These are phyloP conservation scores for Fraxinus velutina DNA, from an alignment of 305 asterid species.

Conservation along the genomic window DNA sequence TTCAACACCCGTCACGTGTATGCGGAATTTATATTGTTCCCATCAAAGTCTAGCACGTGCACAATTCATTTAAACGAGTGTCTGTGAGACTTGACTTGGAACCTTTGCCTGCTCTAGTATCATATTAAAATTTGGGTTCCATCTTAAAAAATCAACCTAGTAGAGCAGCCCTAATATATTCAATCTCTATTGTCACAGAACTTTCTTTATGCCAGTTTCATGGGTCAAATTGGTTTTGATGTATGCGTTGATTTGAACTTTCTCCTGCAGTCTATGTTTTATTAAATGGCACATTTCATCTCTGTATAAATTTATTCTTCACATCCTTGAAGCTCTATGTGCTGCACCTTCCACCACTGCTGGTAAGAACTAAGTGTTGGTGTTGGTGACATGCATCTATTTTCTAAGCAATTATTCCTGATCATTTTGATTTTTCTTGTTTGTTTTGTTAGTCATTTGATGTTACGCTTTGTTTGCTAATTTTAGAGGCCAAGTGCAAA, in stretches of 20 bases:
- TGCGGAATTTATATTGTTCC: not conserved
- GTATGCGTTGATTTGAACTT: not conserved
- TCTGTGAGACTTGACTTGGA: not conserved
- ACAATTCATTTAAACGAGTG: not conserved
- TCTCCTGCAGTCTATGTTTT: not conserved
- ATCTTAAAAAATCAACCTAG: not conserved
- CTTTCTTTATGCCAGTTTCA: not conserved
- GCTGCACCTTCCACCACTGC: slow-evolving; percentile 14
- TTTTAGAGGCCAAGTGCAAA: slow-evolving; percentile 85
- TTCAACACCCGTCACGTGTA: not conserved
- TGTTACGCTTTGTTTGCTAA: slow-evolving; percentile 14
- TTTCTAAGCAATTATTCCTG: slow-evolving; percentile 8
- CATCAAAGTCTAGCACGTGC: not conserved
- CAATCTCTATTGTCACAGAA: not conserved
- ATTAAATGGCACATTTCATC: not conserved
- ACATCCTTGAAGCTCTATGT: slow-evolving; percentile 18
- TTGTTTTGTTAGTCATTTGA: slow-evolving; percentile 19
- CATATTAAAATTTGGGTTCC: not conserved
- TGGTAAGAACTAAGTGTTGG: not conserved
- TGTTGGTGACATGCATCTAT: slow-evolving; percentile 15
- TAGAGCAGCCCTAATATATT: not conserved
- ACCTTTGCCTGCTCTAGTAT: not conserved
- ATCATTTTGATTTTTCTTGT: slow-evolving; percentile 5
- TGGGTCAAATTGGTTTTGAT: slow-evolving; percentile 1
- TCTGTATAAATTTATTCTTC: slow-evolving; percentile 3